Conservation (phyloP, 345 rosid genomes). For the Nephelium lappaceum region DNA sequence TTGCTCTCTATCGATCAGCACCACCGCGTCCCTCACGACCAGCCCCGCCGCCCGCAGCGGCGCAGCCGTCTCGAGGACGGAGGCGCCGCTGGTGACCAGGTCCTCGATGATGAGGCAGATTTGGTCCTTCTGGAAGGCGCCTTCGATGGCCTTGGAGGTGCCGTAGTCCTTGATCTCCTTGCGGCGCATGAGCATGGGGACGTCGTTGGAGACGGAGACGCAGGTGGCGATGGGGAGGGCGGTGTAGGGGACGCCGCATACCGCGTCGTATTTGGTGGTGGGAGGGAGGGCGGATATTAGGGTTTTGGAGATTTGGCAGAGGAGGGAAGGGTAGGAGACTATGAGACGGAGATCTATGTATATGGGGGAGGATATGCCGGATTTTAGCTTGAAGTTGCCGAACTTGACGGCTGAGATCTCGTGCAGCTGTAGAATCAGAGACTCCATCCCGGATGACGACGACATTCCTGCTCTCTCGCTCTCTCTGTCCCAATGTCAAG, state of each 20-base stretch:
- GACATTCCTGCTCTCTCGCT: conserved; percentile 25
- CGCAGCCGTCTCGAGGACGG: conserved; percentile 87
- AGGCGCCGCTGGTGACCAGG: conserved; percentile 86
- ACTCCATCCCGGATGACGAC: conserved; percentile 49
- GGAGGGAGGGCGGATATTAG: conserved; percentile 69
- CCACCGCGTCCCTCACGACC: conserved; percentile 84
- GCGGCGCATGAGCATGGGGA: conserved; percentile 95
- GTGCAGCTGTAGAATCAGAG: conserved; percentile 81
- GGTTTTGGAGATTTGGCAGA: conserved; percentile 69
- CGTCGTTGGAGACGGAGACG: conserved; percentile 60
- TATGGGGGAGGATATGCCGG: conserved; percentile 87
- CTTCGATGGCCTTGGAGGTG: conserved; percentile 85
- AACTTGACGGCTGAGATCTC: conserved; percentile 92
- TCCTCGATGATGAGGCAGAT: conserved; percentile 79
- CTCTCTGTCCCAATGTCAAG: too few relatives aligned
- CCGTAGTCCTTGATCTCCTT: conserved; percentile 92
- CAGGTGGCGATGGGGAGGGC: conserved; percentile 93
- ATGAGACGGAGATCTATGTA: conserved; percentile 97
- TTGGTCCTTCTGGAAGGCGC: conserved; percentile 55
- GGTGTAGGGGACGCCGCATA: conserved; percentile 97
- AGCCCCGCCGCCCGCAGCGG: conserved; percentile 82
- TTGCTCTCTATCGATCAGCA: conserved; percentile 86
- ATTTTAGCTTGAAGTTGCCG: conserved; percentile 86
- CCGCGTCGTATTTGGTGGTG: conserved; percentile 53
- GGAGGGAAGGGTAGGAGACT: conserved; percentile 79